Conservation (phyloP, 2,329 filamentous ascomycete genomes). For the Fusarium oxysporum region DNA sequence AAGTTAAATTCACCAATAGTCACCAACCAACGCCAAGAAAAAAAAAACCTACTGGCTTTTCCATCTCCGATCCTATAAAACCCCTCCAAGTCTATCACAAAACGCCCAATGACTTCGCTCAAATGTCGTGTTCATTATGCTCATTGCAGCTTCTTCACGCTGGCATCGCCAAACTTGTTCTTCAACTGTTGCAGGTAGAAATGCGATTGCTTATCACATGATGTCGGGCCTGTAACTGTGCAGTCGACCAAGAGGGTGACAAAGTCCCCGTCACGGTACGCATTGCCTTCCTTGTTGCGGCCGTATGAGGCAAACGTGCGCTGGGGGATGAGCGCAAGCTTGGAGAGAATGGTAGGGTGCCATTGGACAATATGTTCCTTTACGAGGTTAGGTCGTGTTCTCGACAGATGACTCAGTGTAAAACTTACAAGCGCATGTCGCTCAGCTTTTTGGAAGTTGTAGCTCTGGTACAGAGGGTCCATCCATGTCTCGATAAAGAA, state of each 20-base stretch:
- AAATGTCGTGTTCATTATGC: conserved; percentile 28
- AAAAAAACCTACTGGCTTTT: conserved; percentile 12
- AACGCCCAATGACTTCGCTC: conserved; percentile 31
- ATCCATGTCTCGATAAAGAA: conserved; percentile 97
- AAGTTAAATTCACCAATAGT: conserved; percentile 19
- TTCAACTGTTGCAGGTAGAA: conserved; percentile 62
- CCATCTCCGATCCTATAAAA: conserved; percentile 10
- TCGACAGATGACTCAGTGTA: not conserved
- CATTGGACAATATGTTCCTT: conserved; percentile 92
- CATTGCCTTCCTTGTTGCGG: conserved; percentile 63
- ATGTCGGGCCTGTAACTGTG: conserved; percentile 64
- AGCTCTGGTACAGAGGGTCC: conserved; percentile 90
- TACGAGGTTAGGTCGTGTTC: conserved; percentile 27
- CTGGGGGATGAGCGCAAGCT: conserved; percentile 90
- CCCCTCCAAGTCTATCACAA: conserved; percentile 26
- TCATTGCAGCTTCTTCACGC: conserved; percentile 5
- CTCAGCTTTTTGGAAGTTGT: conserved; percentile 97
- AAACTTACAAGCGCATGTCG: conserved; percentile 83
- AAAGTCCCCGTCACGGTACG: conserved; percentile 87
- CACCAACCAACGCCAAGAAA: conserved; percentile 29
- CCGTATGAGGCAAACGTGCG: conserved; percentile 84
- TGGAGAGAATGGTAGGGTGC: conserved; percentile 95
- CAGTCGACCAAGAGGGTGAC: conserved; percentile 84
- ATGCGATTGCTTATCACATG: conserved; percentile 79
- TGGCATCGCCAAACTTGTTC: conserved; percentile 50